Evolutionary conservation across 352 stramenopile species (phyloP).

Genomic region (Phytophthora sp.): DNA sequence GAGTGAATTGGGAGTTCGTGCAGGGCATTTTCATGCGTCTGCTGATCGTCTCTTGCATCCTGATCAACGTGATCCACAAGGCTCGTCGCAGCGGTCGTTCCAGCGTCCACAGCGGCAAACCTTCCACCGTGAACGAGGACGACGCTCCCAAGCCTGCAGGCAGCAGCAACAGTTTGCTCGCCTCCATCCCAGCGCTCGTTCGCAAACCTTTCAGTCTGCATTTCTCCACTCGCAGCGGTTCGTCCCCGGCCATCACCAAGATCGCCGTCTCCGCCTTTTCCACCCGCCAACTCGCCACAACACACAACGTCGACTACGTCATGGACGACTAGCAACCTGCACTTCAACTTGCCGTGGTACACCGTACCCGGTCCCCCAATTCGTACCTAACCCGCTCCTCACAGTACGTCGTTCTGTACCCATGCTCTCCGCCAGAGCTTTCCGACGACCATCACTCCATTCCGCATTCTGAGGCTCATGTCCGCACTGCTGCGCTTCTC

Average conservation of each 20-base stretch:
- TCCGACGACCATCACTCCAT: constrained; percentile 16
- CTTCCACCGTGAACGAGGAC: neutral
- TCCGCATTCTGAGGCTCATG: constrained; percentile 21
- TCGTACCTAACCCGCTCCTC: neutral
- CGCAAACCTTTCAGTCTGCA: neutral
- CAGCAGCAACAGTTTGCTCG: neutral
- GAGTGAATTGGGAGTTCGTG: constrained; percentile 21
- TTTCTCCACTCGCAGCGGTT: neutral
- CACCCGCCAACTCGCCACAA: neutral
- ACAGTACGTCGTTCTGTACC: too few relatives aligned
- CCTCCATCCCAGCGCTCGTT: neutral
- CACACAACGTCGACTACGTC: neutral
- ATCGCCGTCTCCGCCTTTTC: neutral
- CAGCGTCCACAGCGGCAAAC: neutral
- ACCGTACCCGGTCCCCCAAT: too few relatives aligned
- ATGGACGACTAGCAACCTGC: neutral
- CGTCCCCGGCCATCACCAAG: neutral
- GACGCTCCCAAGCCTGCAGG: neutral
- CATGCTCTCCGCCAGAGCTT: constrained; percentile 30
- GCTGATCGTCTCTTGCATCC: constrained; percentile 23
- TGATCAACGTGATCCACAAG: neutral
- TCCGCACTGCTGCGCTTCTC: constrained; percentile 39
- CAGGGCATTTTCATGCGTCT: constrained; percentile 18
- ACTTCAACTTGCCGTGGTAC: too few relatives aligned
- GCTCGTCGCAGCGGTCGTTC: neutral